Conservation (phyloP, 768 basidiomycete species). For the Lactifluus piperatus region DNA sequence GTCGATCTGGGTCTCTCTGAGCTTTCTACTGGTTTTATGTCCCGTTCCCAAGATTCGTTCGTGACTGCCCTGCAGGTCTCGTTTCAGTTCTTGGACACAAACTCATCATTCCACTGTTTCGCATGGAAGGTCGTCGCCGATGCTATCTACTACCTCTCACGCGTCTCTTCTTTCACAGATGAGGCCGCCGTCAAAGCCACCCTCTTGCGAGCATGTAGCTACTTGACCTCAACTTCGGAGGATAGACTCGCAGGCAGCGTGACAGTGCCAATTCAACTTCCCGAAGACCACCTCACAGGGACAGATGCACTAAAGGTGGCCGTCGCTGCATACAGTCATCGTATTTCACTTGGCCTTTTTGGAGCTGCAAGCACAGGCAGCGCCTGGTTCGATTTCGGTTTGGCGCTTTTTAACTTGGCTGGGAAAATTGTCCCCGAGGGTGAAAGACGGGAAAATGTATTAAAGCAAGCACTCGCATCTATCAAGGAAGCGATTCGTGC, state of each 20-base stretch:
- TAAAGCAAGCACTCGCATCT: constrained; percentile 40
- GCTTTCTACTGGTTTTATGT: constrained; percentile 56
- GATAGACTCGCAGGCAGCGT: constrained; percentile 38
- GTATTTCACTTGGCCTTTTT: constrained; percentile 46
- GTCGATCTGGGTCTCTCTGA: constrained; percentile 65
- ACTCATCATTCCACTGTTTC: constrained; percentile 56
- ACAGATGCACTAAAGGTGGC: constrained; percentile 41
- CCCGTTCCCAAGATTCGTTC: constrained; percentile 69
- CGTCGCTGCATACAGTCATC: constrained; percentile 51
- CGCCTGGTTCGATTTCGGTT: constrained; percentile 67
- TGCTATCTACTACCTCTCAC: constrained; percentile 58
- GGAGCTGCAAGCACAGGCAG: constrained; percentile 44
- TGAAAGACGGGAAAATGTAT: constrained; percentile 28
- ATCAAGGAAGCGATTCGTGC: constrained; percentile 65
- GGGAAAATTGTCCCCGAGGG: constrained; percentile 24
- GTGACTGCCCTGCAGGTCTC: constrained; percentile 46
- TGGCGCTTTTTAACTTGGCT: constrained; percentile 47
- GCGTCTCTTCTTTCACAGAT: constrained; percentile 40
- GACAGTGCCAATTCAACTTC: constrained; percentile 22
- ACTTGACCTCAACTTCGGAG: constrained; percentile 34
- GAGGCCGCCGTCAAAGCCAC: constrained; percentile 30
- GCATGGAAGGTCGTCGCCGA: constrained; percentile 85
- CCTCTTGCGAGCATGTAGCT: constrained; percentile 29
- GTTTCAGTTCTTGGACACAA: constrained; percentile 39
- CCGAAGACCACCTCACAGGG: constrained; percentile 22